phyloP scores from a whole-genome alignment of 2,329 filamentous ascomycete species.

The Aspergillus eucalypticola region DNA sequence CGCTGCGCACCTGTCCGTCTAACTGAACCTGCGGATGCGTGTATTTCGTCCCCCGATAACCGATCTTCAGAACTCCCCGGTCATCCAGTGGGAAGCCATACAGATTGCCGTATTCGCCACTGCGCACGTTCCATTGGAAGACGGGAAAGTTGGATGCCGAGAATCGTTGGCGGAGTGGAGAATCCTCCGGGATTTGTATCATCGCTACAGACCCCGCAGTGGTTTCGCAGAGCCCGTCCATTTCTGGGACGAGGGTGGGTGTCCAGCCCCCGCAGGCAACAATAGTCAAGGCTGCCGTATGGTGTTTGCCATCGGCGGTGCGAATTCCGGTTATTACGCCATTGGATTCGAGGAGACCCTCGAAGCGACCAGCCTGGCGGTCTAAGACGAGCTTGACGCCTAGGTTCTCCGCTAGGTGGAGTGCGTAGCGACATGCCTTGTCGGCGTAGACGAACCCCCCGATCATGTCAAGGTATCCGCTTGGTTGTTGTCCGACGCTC shows the following conservation, averaged over 20 bases:
- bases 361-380: slow-evolving; percentile 18
- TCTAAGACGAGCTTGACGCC: slow-evolving; percentile 50
- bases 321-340: slow-evolving; percentile 38
- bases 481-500: slow-evolving; percentile 22
- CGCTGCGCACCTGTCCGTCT: slow-evolving; percentile 42
- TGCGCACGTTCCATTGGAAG: slow-evolving; percentile 43
- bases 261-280: slow-evolving; percentile 51
- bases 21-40: slow-evolving; percentile 46
- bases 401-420: slow-evolving; percentile 43
- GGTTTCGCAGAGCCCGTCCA: slow-evolving; percentile 49
- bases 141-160: slow-evolving; percentile 49
- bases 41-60: slow-evolving; percentile 54
- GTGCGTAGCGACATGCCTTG: slow-evolving; percentile 49
- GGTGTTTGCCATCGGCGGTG: slow-evolving; percentile 39
- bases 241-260: slow-evolving; percentile 42
- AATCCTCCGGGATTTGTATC: slow-evolving; percentile 45
- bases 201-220: slow-evolving; percentile 51
- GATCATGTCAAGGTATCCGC: slow-evolving; percentile 49
- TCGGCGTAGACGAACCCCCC: slow-evolving; percentile 51
- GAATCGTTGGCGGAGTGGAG: slow-evolving; percentile 44
- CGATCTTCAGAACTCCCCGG: slow-evolving; percentile 51
- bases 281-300: slow-evolving; percentile 38
- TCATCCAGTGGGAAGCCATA: slow-evolving; percentile 52
- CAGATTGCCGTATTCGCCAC: slow-evolving; percentile 44
- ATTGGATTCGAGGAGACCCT: not conserved